Evolutionary conservation across 208 protist genomes (phyloP), one percentile per base, ranked within the genome.

Genomic region (Trypanosoma cruzi): DNA sequence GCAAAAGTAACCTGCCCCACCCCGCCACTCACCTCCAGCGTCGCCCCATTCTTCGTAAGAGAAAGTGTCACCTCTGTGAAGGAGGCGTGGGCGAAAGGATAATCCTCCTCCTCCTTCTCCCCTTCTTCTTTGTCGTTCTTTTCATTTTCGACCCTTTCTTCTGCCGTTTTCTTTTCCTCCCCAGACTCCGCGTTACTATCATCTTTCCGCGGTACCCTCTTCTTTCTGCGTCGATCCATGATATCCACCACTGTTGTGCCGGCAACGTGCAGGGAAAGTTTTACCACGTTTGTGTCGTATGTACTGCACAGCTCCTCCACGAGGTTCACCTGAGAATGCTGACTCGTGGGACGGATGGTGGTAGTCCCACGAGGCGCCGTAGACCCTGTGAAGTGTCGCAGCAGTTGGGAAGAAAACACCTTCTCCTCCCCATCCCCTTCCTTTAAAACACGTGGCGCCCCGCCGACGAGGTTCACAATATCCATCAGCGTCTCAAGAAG

Each of bases 401-500:
- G 49, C 18, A n/a, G 7, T 8, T 22, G 49, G 24, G 49, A 3
- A 10, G 49, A 40, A 0, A 10, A 26, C 20, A 8, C 4, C 16
- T 2, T 46, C 7, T 37, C n/a, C 16, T 32, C 37, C 20, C 31
- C 48, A 69, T 68, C 57, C 26, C 26, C n/a, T 34, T 7, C 18
- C 11, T 49, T 31, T 18, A 61, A 29, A 26, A 54, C 53, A 65
- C 83, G 67, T 32, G 84, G 64, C 0, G 73, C 65, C 3, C 78
- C 82, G 26, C 91, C 29, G 31, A 85, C 62, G 34, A 96, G 62
- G 50, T 92, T 91, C 6, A 84, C 59, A 56, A 96, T 82, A 64
- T 96, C 90, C 82, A 93, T 92, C 18, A 90, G 64, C 31, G 69
- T 66, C 75, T 96, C 87, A 10, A 92, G 68, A 34, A 96, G 70